A percentile compares a stretch with the other conserved stretches of the same genome.
Conservation (phyloP, 2,329 filamentous ascomycete genomes). For the Venturia carpophila region DNA sequence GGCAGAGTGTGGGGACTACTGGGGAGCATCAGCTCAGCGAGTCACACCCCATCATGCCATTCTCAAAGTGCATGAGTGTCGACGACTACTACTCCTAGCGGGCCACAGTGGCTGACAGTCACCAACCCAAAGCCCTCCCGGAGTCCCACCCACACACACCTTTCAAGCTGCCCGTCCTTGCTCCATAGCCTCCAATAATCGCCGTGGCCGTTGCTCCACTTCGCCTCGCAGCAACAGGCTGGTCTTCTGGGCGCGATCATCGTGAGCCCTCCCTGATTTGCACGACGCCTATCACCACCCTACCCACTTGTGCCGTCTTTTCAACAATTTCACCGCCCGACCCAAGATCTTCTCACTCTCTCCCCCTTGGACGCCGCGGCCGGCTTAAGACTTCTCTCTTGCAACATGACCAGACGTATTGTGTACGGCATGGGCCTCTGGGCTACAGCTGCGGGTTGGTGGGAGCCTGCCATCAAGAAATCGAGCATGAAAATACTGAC, state of each 20-base stretch:
- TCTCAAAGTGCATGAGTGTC: background rate
- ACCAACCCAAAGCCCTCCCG: too few species aligned
- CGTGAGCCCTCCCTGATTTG: background rate
- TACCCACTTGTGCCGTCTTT: background rate
- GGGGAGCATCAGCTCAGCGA: too few species aligned
- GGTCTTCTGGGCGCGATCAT: background rate
- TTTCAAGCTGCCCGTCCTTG: too few species aligned
- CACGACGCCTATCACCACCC: background rate
- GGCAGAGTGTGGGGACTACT: too few species aligned
- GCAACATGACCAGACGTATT: conserved; percentile 39
- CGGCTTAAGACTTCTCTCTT: background rate
- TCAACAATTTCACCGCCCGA: background rate
- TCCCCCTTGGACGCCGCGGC: too few species aligned
- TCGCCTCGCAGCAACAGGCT: background rate
- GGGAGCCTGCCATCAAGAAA: background rate
- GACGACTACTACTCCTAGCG: too few species aligned
- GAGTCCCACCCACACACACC: too few species aligned
- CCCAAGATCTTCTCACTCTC: background rate
- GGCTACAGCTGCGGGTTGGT: conserved; percentile 7
- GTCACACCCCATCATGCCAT: background rate
- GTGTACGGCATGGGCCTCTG: conserved; percentile 41
- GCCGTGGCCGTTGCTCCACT: background rate
- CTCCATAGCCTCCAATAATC: too few species aligned
- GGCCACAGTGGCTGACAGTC: too few species aligned
- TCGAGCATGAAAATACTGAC: background rate